phyloP scores from a whole-genome alignment of 345 rosid genomes.

The Leavenworthia alabamica region DNA sequence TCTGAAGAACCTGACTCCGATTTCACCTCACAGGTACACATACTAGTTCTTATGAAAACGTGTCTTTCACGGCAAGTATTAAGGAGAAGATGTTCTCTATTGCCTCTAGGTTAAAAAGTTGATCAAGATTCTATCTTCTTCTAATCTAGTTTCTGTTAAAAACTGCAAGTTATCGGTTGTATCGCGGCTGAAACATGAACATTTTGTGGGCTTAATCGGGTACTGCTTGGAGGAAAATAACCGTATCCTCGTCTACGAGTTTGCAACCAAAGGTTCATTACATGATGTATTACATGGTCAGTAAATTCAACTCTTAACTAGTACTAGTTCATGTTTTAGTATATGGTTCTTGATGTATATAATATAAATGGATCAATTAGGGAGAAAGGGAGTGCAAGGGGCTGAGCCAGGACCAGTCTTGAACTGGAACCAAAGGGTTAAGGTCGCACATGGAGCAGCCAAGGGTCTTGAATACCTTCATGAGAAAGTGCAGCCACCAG shows the following conservation, averaged over 20 bases:
- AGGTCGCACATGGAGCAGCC: constrained; percentile 84
- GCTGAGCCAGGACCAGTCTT: constrained; percentile 95
- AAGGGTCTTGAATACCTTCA: constrained; percentile 91
- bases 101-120: too few relatives aligned
- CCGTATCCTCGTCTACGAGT: constrained; percentile 66
- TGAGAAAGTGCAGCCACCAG: constrained; percentile 84
- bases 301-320: too few relatives aligned
- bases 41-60: too few relatives aligned
- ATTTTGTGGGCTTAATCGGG: constrained; percentile 78
- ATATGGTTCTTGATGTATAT: background rate
- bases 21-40: constrained; percentile 72
- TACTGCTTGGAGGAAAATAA: constrained; percentile 75
- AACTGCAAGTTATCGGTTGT: constrained; percentile 64
- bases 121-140: too few relatives aligned
- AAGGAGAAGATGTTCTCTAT: too few relatives aligned
- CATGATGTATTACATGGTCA: constrained; percentile 96
- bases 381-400: constrained; percentile 92
- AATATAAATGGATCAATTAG: constrained; percentile 30
- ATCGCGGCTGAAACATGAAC: constrained; percentile 80
- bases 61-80: too few relatives aligned
- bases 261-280: constrained; percentile 76
- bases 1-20: constrained; percentile 77
- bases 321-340: background rate
- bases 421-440: constrained; percentile 86
- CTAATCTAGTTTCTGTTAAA: background rate